A percentile compares a stretch with the other conserved stretches of the same genome.
phyloP scores from a whole-genome alignment of 2,329 filamentous ascomycete genomes.

The Daldinia eschscholtzii region DNA sequence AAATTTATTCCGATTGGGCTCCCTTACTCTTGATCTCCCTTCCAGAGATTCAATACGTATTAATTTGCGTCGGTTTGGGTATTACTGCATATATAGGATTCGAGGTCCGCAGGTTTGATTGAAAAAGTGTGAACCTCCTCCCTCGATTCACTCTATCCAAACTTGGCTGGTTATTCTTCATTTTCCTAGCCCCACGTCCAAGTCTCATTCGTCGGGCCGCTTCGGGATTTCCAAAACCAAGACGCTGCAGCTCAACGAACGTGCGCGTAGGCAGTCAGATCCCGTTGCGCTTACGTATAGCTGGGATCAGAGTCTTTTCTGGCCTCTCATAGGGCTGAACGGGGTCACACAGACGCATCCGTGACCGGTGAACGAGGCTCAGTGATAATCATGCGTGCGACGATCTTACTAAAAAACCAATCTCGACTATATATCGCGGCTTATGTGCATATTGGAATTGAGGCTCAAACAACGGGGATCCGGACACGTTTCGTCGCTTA shows the following conservation, averaged over 20 bases:
- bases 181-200: constrained; percentile 13
- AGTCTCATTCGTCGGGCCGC: constrained; percentile 27
- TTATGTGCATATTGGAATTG: constrained; percentile 32
- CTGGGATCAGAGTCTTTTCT: constrained; percentile 11
- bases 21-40: constrained; percentile 21
- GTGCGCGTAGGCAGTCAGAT: constrained; percentile 34
- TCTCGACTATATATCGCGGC: constrained; percentile 40
- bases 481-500: constrained; percentile 18
- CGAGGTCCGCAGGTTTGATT: constrained; percentile 17
- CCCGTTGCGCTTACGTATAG: constrained; percentile 37
- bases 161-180: not conserved
- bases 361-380: constrained; percentile 33
- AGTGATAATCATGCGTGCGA: constrained; percentile 32
- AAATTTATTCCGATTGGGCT: constrained; percentile 34
- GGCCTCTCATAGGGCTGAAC: constrained; percentile 42
- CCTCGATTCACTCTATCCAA: not conserved
- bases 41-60: constrained; percentile 30
- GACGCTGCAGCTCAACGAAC: constrained; percentile 30
- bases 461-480: constrained; percentile 31
- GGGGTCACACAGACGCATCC: constrained; percentile 30
- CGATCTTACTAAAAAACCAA: constrained; percentile 33
- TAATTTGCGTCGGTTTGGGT: constrained; percentile 27
- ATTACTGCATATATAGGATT: constrained; percentile 32
- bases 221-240: constrained; percentile 29
- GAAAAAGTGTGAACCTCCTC: not conserved